Percentiles rank a stretch among this genome's conserved stretches.
Conservation (phyloP, 768 basidiomycete species). For the Hydnum rufescens region DNA sequence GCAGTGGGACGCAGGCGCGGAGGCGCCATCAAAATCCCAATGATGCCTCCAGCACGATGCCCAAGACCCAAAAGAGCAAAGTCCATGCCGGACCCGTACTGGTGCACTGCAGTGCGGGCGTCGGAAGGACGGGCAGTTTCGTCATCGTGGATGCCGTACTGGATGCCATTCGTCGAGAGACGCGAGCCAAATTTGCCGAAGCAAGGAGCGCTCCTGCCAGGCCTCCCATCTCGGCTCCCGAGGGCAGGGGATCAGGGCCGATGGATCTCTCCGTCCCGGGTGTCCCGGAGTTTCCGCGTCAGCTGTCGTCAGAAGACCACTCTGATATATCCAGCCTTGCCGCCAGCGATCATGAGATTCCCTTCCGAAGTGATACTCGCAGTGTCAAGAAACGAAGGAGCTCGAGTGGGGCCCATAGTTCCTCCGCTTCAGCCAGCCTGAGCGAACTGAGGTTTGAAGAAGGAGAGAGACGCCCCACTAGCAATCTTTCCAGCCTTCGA, state of each 20-base stretch:
- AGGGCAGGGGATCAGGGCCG: not conserved
- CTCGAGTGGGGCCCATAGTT: too few relatives aligned
- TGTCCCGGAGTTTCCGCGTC: too few relatives aligned
- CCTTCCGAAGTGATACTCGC: not conserved
- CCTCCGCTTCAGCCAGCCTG: too few relatives aligned
- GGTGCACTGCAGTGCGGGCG: conserved; percentile 85
- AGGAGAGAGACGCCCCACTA: not conserved
- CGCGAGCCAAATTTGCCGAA: conserved; percentile 14
- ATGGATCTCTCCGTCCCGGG: not conserved
- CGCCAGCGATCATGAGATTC: not conserved
- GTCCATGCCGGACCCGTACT: conserved; percentile 31
- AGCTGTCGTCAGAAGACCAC: not conserved
- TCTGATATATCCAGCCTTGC: not conserved
- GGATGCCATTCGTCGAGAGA: conserved; percentile 47
- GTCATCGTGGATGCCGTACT: conserved; percentile 78
- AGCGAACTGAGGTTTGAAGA: not conserved
- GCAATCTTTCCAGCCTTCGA: not conserved
- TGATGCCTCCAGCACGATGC: conserved; percentile 8
- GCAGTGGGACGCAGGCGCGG: conserved; percentile 2
- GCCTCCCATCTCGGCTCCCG: too few relatives aligned
- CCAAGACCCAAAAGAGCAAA: conserved; percentile 12
- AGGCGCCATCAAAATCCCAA: conserved; percentile 4
- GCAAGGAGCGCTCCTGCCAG: too few relatives aligned
- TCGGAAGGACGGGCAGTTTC: conserved; percentile 86
- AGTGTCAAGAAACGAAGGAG: not conserved